These are phyloP conservation scores for Arthroderma sp. DNA, from an alignment of 2,329 filamentous ascomycete species.

Conservation along the genomic window DNA sequence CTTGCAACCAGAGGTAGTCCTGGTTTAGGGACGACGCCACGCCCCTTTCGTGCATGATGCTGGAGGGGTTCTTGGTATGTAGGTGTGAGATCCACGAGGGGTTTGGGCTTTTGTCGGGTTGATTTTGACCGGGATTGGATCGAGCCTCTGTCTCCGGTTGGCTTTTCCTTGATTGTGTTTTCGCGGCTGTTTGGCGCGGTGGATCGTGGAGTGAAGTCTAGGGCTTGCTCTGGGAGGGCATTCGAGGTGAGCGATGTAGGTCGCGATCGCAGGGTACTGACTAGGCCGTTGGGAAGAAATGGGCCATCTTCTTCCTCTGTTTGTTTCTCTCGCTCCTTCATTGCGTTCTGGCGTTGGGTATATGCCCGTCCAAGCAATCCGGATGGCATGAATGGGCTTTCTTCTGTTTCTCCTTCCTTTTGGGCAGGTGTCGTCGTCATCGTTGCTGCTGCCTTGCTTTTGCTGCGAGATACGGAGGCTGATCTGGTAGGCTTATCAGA, in stretches of 20 bases:
- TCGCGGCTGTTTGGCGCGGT: conserved; percentile 16
- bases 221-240: conserved; percentile 15
- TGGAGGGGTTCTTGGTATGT: conserved; percentile 49
- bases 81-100: conserved; percentile 56
- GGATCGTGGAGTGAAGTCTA: conserved; percentile 9
- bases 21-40: conserved; percentile 29
- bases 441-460: conserved; percentile 3
- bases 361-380: conserved; percentile 28
- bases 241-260: conserved; percentile 20
- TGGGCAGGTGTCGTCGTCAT: conserved; percentile 1
- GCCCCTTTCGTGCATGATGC: conserved; percentile 23
- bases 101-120: conserved; percentile 37
- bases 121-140: conserved; percentile 37
- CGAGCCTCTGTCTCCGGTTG: conserved; percentile 7
- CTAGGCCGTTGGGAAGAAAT: conserved; percentile 40
- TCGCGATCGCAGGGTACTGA: conserved; percentile 31
- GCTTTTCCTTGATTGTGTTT: conserved; percentile 20
- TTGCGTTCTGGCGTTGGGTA: conserved; percentile 26
- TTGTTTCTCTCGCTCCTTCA: conserved; percentile 27
- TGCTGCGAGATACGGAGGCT: not conserved
- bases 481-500: not conserved
- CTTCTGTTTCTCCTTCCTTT: conserved; percentile 1
- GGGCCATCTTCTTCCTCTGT: conserved; percentile 24
- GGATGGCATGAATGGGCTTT: conserved; percentile 24
- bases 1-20: conserved; percentile 28